Evolutionary conservation across 495 filamentous ascomycete genomes (phyloP).

Genomic region (Neurospora sublineolata): DNA sequence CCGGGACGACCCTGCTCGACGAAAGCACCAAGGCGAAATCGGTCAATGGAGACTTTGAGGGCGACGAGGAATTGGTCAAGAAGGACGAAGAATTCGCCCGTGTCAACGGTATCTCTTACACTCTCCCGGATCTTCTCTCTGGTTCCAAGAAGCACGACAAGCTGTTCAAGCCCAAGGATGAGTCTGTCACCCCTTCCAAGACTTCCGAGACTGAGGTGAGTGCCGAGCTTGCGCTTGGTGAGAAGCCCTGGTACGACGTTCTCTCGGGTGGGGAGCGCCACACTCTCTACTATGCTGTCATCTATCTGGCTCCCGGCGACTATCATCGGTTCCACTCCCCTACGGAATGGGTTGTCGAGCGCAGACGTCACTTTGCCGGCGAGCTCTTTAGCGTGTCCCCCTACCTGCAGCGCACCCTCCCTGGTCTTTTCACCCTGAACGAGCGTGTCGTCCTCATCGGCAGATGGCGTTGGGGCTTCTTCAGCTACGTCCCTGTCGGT

Average conservation of each 20-base stretch:
- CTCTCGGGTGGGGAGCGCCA: conserved; percentile 43
- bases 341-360: conserved; percentile 84
- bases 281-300: conserved; percentile 83
- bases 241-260: conserved; percentile 68
- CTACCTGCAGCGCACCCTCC: conserved; percentile 81
- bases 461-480: conserved; percentile 95
- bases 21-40: not conserved
- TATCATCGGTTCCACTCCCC: conserved; percentile 98
- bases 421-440: conserved; percentile 90
- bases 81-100: conserved; percentile 83
- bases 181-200: conserved; percentile 44
- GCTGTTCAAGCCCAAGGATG: conserved; percentile 29
- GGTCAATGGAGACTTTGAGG: conserved; percentile 8
- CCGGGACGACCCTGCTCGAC: conserved; percentile 13
- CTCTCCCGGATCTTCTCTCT: conserved; percentile 77
- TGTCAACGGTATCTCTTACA: conserved; percentile 97
- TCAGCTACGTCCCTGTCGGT: conserved; percentile 88
- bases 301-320: conserved; percentile 96
- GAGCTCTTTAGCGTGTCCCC: conserved; percentile 92
- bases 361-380: conserved; percentile 86
- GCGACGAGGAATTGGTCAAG: conserved; percentile 54
- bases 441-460: conserved; percentile 90
- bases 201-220: conserved; percentile 69
- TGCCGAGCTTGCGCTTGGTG: conserved; percentile 67
- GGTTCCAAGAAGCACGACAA: conserved; percentile 40